phyloP scores from a whole-genome alignment of 345 rosid species.

The Cardiospermum halicacabum region DNA sequence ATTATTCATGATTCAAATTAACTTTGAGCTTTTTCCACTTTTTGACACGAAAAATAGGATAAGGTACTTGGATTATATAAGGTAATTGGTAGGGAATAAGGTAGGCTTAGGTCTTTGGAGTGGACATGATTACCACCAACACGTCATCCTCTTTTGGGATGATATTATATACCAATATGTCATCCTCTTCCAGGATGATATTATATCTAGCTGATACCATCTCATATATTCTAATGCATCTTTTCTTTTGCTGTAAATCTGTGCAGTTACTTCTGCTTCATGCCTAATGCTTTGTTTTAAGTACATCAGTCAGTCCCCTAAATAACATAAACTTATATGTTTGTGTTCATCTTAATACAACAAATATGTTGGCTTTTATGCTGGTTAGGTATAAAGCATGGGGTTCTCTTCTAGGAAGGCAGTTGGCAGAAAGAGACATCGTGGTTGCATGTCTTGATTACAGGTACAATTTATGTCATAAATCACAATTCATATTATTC shows the following conservation, averaged over 20 bases:
- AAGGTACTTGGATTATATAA: neutral
- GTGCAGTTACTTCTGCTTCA: neutral
- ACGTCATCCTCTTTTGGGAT: neutral
- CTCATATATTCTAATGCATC: neutral
- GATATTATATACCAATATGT: neutral
- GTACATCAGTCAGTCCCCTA: neutral
- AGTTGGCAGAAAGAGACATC: conserved; percentile 87
- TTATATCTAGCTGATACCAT: conserved; percentile 3
- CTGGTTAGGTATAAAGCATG: conserved; percentile 92
- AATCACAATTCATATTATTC: conserved; percentile 3
- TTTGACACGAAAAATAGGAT: neutral
- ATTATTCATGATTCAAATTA: neutral
- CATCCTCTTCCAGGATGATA: neutral
- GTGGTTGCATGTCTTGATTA: conserved; percentile 93
- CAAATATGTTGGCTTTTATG: conserved; percentile 14
- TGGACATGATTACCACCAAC: neutral
- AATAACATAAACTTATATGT: neutral
- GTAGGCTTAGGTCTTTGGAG: neutral
- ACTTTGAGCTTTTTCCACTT: neutral
- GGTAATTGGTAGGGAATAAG: neutral
- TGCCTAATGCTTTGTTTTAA: neutral
- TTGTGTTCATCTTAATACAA: conserved; percentile 12
- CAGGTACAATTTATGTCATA: conserved; percentile 45
- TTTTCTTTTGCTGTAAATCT: no score
- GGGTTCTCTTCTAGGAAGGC: conserved; percentile 94